Conservation (phyloP, 257 asterid genomes). For the Solanum ossicruentum region DNA sequence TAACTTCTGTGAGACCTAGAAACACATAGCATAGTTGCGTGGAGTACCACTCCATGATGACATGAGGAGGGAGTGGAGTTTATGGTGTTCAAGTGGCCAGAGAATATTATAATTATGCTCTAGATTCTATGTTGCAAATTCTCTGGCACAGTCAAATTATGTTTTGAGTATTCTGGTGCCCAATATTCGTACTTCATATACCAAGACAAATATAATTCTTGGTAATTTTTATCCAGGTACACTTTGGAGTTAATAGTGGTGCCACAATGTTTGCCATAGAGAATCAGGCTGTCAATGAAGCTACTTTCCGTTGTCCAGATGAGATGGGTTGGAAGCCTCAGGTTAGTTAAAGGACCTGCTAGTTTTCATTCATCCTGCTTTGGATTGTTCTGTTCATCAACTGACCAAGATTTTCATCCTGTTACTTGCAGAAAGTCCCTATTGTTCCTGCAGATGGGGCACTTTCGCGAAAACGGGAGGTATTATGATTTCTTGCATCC, state of each 20-base stretch:
- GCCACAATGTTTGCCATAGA: constrained; percentile 91
- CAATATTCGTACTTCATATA: neutral
- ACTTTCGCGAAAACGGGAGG: constrained; percentile 45
- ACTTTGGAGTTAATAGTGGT: constrained; percentile 96
- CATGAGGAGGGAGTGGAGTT: neutral
- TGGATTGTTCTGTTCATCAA: neutral
- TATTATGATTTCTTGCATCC: constrained; percentile 4
- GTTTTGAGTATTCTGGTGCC: neutral
- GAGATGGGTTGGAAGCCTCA: constrained; percentile 99
- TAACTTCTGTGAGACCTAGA: neutral
- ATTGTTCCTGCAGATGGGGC: constrained; percentile 39
- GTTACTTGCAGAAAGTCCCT: constrained; percentile 50
- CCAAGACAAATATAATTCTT: constrained; percentile 6
- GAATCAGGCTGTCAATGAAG: constrained; percentile 88
- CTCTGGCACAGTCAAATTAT: neutral
- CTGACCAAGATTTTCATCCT: neutral
- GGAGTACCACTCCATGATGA: neutral
- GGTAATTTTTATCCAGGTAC: constrained; percentile 39
- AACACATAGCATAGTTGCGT: neutral
- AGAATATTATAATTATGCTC: neutral
- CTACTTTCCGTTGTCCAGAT: constrained; percentile 96
- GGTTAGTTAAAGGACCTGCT: constrained; percentile 16
- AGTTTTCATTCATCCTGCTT: neutral
- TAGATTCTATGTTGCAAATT: neutral
- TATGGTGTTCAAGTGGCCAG: neutral